Conservation (phyloP, 257 asterid species). For the Mentha longifolia region DNA sequence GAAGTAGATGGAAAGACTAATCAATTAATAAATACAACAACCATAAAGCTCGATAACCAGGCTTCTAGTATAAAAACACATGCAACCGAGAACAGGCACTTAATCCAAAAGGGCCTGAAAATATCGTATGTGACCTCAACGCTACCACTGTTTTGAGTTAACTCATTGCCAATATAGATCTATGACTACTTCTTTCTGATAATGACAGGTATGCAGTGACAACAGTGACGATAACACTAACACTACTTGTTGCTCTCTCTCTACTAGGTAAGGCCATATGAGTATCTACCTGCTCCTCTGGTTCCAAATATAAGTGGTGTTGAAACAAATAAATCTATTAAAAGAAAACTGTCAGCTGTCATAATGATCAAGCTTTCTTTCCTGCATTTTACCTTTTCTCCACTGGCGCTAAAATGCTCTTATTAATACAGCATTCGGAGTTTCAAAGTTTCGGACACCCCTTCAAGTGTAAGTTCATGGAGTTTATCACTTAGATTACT, state of each 20-base stretch:
- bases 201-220: conserved; percentile 59
- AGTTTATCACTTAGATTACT: not conserved
- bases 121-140: conserved; percentile 43
- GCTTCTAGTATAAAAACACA: conserved; percentile 62
- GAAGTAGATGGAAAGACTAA: conserved; percentile 45
- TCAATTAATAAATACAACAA: conserved; percentile 56
- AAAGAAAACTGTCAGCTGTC: conserved; percentile 7
- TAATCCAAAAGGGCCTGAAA: conserved; percentile 53
- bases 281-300: conserved; percentile 3
- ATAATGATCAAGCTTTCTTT: not conserved
- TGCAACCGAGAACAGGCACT: conserved; percentile 57
- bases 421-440: conserved; percentile 35
- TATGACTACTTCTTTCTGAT: conserved; percentile 27
- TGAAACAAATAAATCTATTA: not conserved
- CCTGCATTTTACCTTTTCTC: conserved; percentile 15
- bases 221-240: conserved; percentile 50
- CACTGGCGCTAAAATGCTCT: conserved; percentile 10
- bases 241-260: conserved; percentile 53
- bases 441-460: conserved; percentile 37
- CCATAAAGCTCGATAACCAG: conserved; percentile 56
- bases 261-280: conserved; percentile 54
- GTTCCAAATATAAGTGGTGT: not conserved
- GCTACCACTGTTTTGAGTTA: not conserved
- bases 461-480: conserved; percentile 41
- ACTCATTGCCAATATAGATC: not conserved